Base-by-base conservation (phyloP, 192 early-diverging fungal genomes). In the Chytriomyces sp. region DNA sequence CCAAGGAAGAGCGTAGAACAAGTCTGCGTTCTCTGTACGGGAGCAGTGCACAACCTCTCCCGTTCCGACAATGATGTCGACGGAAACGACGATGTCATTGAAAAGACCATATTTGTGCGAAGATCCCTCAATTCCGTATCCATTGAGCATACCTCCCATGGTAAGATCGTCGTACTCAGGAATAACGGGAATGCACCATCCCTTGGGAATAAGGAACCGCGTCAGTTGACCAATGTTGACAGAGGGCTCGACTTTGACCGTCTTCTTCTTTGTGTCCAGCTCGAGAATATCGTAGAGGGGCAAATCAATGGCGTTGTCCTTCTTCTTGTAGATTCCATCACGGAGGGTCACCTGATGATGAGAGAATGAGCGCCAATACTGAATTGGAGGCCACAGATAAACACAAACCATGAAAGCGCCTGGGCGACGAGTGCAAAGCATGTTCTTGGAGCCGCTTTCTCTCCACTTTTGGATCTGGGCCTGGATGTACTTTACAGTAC, bases 101-200 rank as follows among this genome's bases (percentile, higher is more conserved):
- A 78, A 73, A 10, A 81, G 67, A 22, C 80, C 80, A 71, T 81
- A 78, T 54, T 77, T 81, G 74, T 81, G 80, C 39, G 76, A 78
- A 30, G 75, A 77, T 25, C 64, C 70, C 39, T 81, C 76, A 56
- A 81, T 70, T 39, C 80, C 80, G 59, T 75, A 77, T 6, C 80
- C 80, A 34, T 72, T 72, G 36, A 81, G 62, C 74, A 81, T 67
- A 60, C 80, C 80, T 38, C 80, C 80, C 32, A 75, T 70, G 26
- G 80, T 81, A 49, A 81, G 62, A 26, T 81, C 80, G 37, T 81
- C 80, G 44, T 59, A 66, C 73, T 81, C 80, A 25, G 75, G 75
- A 52, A 78, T 54, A 26, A 77, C 64, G 4, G 77, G 67, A 31
- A 81, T 65, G 17, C 73, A 72, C 71, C 73, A 81, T 17, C 80